These are phyloP conservation scores for Halenospora varia DNA, from an alignment of 495 filamentous ascomycete genomes.

Conservation along the genomic window DNA sequence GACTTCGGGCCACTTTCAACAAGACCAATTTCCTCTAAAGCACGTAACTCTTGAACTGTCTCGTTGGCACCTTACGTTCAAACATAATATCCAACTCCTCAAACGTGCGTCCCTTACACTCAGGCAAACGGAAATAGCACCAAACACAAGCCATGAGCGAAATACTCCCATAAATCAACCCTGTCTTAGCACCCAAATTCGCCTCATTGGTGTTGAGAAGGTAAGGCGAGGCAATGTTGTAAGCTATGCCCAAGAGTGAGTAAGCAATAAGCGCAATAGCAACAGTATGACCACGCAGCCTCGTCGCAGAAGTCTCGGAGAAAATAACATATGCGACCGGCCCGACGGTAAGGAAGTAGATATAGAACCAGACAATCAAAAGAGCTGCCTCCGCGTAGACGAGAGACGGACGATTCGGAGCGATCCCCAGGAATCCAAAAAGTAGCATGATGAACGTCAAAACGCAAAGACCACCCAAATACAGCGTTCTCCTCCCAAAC, in stretches of 20 bases:
- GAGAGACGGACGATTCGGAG: neutral
- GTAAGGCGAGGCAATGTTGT: neutral
- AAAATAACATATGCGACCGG: neutral
- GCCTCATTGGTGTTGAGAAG: neutral
- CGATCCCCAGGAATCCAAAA: neutral
- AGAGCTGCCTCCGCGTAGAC: neutral
- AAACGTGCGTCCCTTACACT: slow-evolving; percentile 33
- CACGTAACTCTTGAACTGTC: slow-evolving; percentile 37
- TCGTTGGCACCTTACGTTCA: slow-evolving; percentile 30
- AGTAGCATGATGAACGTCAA: neutral
- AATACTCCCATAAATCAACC: slow-evolving; percentile 63
- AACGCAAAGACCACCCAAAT: neutral
- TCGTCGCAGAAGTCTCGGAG: neutral
- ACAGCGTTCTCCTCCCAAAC: neutral
- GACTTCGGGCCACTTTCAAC: too few species aligned
- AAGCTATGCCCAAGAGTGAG: neutral
- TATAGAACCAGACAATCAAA: neutral
- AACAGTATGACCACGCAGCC: neutral
- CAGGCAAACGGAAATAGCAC: slow-evolving; percentile 58
- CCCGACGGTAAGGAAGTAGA: neutral
- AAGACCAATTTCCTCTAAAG: too few species aligned
- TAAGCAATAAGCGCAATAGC: neutral
- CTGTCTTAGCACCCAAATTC: slow-evolving; percentile 61
- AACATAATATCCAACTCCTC: slow-evolving; percentile 49
- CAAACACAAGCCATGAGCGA: slow-evolving; percentile 38